Conservation (phyloP, 495 filamentous ascomycete genomes). For the Pyrenula aspistea region DNA sequence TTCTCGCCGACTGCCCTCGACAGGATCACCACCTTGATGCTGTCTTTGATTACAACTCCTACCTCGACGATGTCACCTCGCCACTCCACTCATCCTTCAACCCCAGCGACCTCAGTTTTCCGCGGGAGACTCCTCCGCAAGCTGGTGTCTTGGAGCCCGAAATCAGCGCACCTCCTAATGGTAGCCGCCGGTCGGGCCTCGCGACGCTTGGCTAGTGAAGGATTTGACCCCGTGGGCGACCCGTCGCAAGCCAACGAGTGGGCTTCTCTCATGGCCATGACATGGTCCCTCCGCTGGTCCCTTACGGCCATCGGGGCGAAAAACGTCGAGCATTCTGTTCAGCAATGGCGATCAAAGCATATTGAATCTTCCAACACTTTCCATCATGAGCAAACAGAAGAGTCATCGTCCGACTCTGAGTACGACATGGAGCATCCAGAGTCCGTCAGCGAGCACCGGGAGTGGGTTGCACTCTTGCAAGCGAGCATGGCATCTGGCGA, state of each 20-base stretch:
- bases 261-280: background rate
- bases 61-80: conserved; percentile 13
- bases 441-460: background rate
- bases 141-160: background rate
- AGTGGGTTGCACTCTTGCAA: background rate
- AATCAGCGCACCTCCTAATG: background rate
- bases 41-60: conserved; percentile 6
- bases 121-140: conserved; percentile 1
- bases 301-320: background rate
- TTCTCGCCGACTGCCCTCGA: background rate
- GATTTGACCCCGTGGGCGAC: background rate
- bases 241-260: background rate
- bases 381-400: background rate
- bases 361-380: background rate
- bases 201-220: background rate
- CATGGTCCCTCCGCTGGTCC: background rate
- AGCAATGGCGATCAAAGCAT: background rate
- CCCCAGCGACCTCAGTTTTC: background rate
- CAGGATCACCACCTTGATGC: background rate
- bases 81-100: background rate
- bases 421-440: background rate
- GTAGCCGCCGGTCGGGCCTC: background rate
- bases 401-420: background rate
- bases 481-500: background rate
- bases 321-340: background rate